Evolutionary conservation across 164 flowering plant genomes (phyloP), one percentile per base, ranked within the genome.

Genomic region (Nymphaea colorata): DNA sequence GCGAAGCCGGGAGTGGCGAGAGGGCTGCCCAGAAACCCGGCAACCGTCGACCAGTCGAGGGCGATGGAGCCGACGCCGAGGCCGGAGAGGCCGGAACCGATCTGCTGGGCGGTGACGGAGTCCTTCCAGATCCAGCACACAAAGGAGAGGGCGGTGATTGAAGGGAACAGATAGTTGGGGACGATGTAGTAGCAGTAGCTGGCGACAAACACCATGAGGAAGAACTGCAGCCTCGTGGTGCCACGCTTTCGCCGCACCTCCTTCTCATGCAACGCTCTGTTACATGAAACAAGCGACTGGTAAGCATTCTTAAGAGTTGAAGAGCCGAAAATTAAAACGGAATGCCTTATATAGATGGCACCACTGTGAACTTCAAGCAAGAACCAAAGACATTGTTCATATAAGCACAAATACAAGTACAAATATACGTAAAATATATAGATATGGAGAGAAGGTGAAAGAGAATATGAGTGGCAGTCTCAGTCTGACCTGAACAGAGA

Each of bases 231-330:
- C 71, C 84, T 74, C 3, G 87, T 80, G 6, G 78, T 68, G 4
- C 87, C 84, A 71, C 88, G 76, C 64, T 79, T 82, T 2, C 76
- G 73, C 66, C 86, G 73, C 2, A 36, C 69, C 43, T 87, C 92
- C 3, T 18, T 66, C n/a, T 87, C 92, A 64, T 87, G 89, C 72
- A 87, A 62, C 44, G 92, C 86, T 76, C 89, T 81, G 66, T 41
- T 71, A 43, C 41, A 25, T 4, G 10, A 65, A 16, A 4, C 5
- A 3, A 53, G 18, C 5, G 15, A 11, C 18, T 16, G 11, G 11
- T 16, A 42, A 17, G 66, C 43, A 25, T 25, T 25, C 36, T 25
- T 25, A 25, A 25, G 0, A 47, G 55, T 47, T 4, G 11, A 7
- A 47, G 7, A 47, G 55, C 55, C 11, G 55, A 4, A 47, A 12